phyloP scores from a whole-genome alignment of 257 asterid genomes.

The Anisodus acutangulus region DNA sequence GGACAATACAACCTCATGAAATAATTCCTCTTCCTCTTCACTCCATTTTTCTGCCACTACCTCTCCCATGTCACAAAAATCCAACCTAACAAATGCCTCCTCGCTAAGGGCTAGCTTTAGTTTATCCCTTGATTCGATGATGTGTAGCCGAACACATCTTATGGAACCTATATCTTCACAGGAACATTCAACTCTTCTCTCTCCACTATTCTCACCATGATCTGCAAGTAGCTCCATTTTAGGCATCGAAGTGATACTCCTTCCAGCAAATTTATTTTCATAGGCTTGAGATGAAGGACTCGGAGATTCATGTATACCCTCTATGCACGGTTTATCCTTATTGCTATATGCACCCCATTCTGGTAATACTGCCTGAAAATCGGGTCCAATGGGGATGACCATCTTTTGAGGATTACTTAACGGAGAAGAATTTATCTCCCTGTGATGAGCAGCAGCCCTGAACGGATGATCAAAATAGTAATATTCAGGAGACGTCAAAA shows the following conservation, averaged over 20 bases:
- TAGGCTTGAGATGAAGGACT: conserved; percentile 9
- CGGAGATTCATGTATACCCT: conserved; percentile 20
- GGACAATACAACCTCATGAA: conserved; percentile 66
- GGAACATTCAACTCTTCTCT: conserved; percentile 58
- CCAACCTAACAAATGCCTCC: conserved; percentile 54
- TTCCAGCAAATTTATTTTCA: conserved; percentile 48
- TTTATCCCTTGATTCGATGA: conserved; percentile 65
- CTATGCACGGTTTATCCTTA: conserved; percentile 19
- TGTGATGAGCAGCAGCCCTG: conserved; percentile 38
- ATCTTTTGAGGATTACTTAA: conserved; percentile 51
- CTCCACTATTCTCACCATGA: conserved; percentile 45
- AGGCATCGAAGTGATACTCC: conserved; percentile 52
- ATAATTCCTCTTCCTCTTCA: conserved; percentile 62
- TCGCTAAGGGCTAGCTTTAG: conserved; percentile 52
- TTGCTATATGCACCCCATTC: conserved; percentile 46
- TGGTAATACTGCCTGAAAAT: conserved; percentile 74
- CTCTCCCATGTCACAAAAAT: conserved; percentile 76
- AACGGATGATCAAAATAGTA: conserved; percentile 47
- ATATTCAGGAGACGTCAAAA: conserved; percentile 42
- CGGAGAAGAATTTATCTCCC: conserved; percentile 47
- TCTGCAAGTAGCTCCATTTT: conserved; percentile 37
- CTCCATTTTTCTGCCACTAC: conserved; percentile 71
- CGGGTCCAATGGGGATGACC: conserved; percentile 69
- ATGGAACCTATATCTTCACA: conserved; percentile 76
- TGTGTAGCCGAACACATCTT: conserved; percentile 76